These are phyloP conservation scores for Alternaria novae-zelandiae DNA, from an alignment of 2,329 filamentous ascomycete genomes.

Conservation along the genomic window DNA sequence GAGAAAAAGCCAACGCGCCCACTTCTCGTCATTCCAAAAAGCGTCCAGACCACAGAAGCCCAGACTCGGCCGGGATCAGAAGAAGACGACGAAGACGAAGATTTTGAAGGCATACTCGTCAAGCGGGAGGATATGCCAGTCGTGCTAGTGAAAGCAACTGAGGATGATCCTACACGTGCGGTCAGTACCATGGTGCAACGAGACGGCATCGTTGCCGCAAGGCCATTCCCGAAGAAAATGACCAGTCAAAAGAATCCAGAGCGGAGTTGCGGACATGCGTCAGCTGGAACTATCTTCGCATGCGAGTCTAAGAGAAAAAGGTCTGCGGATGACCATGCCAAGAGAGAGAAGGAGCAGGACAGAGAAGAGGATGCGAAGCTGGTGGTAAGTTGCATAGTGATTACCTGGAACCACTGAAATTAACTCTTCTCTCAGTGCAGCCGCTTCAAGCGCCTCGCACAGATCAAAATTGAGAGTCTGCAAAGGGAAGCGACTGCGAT, in stretches of 20 bases:
- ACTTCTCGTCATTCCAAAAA: background rate
- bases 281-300: background rate
- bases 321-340: background rate
- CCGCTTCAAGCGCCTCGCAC: background rate
- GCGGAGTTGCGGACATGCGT: no score
- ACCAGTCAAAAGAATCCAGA: background rate
- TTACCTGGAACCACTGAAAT: background rate
- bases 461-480: background rate
- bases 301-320: background rate
- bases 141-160: background rate
- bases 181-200: background rate
- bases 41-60: background rate
- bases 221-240: background rate
- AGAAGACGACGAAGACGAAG: background rate
- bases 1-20: background rate
- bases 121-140: background rate
- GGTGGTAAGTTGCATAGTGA: background rate
- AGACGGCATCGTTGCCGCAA: background rate
- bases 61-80: background rate
- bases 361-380: background rate
- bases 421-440: background rate
- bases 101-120: background rate
- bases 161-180: background rate
- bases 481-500: background rate
- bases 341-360: background rate